Evolutionary conservation across 495 filamentous ascomycete genomes (phyloP), one percentile per base, ranked within the genome.

Genomic region (Oleoguttula mirabilis): DNA sequence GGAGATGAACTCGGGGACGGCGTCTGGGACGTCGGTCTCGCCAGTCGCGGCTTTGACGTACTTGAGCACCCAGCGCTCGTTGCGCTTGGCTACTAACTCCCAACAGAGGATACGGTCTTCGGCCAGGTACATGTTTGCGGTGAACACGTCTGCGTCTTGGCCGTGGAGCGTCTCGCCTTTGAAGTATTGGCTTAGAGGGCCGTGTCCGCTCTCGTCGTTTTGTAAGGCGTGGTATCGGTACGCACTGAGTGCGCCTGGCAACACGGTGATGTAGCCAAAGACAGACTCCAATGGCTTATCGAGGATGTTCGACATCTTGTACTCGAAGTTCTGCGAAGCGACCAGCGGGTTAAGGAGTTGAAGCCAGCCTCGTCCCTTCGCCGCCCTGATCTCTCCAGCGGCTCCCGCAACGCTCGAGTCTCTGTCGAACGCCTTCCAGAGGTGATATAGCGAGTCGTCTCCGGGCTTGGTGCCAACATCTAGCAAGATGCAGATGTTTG

Each of bases 231-330:
- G 92, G 60, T 90, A 99, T 21, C 92, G 76, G 56, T 99, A 99
- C 6, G 92, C 92, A 59, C 80, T 87, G 34, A 99, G 69, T 3
- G 92, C 92, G 54, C 92, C 92, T 2, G 92, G 92, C 36, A 96
- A 63, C 56, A 96, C 92, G 16, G 92, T 95, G 50, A 96, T 96
- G 55, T 96, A 96, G 3, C 92, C 92, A 55, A 99, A 96, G 2
- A 95, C 92, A 2, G 81, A 88, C 61, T 99, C 92, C 17, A 99
- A 66, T 3, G 92, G 92, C 61, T 96, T 96, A 58, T 99, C 92
- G 20, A 99, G 69, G 55, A 99, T 99, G 48, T 96, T 99, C 5
- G 84, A 93, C 88, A 96, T 94, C 66, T 99, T 99, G 70, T 99
- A 99, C 62, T 99, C 92, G 53, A 96, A 99, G 55, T 99, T 96